phyloP scores from a whole-genome alignment of 2,329 filamentous ascomycete genomes.

The Triangularia verruculosa region DNA sequence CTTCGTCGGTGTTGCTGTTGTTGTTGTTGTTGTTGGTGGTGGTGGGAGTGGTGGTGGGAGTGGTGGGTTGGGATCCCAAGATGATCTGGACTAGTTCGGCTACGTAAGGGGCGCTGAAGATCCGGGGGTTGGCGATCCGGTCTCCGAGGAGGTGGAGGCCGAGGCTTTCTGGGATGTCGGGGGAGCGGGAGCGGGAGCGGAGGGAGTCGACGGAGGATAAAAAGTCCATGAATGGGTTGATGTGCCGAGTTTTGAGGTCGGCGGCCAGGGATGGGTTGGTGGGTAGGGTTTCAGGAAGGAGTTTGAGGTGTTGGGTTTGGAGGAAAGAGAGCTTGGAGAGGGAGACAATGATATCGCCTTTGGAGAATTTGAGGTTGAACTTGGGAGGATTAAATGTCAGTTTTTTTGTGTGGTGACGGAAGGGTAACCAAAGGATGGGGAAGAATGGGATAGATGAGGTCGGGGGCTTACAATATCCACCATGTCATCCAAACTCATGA shows the following conservation, averaged over 20 bases:
- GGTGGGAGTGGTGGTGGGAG: not conserved
- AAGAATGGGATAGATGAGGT: constrained; percentile 9
- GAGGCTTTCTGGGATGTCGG: not conserved
- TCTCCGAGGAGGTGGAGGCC: constrained; percentile 2
- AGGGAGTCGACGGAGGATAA: not conserved
- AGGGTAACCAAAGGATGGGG: not conserved
- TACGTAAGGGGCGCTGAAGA: constrained; percentile 8
- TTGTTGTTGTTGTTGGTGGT: not conserved
- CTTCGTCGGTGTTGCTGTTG: not conserved
- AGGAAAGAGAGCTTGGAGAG: constrained; percentile 77
- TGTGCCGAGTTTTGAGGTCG: constrained; percentile 19
- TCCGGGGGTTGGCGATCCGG: not conserved
- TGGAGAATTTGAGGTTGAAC: constrained; percentile 86
- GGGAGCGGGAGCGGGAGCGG: not conserved
- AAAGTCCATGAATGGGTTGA: constrained; percentile 24
- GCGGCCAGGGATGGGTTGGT: not conserved
- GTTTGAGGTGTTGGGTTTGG: constrained; percentile 45
- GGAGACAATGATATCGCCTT: constrained; percentile 81
- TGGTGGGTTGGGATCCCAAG: not conserved
- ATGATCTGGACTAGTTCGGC: constrained; percentile 11
- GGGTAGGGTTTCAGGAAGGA: constrained; percentile 18
- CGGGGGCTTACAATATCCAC: constrained; percentile 58
- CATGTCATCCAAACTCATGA: constrained; percentile 69
- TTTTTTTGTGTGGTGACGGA: constrained; percentile 27
- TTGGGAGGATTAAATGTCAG: constrained; percentile 32